Conservation (phyloP, 2,329 filamentous ascomycete species). For the Fusarium torulosum region DNA sequence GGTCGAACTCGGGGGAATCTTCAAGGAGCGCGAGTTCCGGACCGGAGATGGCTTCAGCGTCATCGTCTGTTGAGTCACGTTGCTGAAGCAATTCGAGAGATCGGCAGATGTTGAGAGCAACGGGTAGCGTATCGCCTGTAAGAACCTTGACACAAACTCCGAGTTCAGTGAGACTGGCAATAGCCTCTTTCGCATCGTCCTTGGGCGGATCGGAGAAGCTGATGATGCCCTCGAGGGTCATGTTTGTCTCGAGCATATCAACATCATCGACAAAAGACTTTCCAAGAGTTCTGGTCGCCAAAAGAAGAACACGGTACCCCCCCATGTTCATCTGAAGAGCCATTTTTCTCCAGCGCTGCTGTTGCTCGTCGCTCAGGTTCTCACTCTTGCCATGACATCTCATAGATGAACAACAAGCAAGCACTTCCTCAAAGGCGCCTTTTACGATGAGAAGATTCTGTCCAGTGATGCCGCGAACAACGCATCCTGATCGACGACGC, state of each 20-base stretch:
- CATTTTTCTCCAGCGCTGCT: not conserved
- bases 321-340: not conserved
- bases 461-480: slow-evolving; percentile 1
- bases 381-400: slow-evolving; percentile 1
- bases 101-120: slow-evolving; percentile 1
- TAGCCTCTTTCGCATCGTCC: not conserved
- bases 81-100: not conserved
- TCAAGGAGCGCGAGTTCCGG: slow-evolving; percentile 1
- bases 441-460: not conserved
- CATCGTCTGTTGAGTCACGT: not conserved
- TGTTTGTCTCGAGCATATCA: not conserved
- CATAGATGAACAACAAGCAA: not conserved
- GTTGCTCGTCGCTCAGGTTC: not conserved
- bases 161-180: not conserved
- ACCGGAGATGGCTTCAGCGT: not conserved
- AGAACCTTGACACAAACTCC: not conserved
- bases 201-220: slow-evolving; percentile 9
- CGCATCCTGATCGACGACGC: slow-evolving; percentile 2
- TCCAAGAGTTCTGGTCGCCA: not conserved
- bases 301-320: slow-evolving; percentile 1
- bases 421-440: slow-evolving; percentile 5
- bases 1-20: slow-evolving; percentile 1
- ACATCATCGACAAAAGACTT: not conserved
- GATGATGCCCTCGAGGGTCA: slow-evolving; percentile 2
- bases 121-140: not conserved